phyloP scores from a whole-genome alignment of 768 basidiomycete species.

The Clathrus columnatus region DNA sequence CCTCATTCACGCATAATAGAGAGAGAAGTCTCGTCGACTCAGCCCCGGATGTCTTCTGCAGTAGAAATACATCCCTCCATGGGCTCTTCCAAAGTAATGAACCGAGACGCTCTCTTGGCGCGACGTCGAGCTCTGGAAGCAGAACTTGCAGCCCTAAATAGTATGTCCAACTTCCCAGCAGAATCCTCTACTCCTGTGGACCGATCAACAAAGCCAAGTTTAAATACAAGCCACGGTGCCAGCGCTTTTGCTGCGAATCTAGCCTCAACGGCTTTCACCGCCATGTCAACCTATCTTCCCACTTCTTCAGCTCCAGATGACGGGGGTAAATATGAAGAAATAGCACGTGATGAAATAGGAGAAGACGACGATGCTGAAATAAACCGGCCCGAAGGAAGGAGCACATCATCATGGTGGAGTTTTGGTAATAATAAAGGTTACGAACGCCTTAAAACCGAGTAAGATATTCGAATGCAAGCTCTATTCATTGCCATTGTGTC shows the following conservation, averaged over 20 bases:
- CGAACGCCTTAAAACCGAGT: not conserved
- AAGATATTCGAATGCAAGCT: no score
- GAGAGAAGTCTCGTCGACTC: conserved; percentile 14
- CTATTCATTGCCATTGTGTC: no score
- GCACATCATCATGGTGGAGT: not conserved
- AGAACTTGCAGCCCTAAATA: conserved; percentile 44
- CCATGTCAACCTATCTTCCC: conserved; percentile 1
- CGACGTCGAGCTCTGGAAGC: conserved; percentile 46
- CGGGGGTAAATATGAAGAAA: conserved; percentile 2
- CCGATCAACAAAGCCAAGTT: not conserved
- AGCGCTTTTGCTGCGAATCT: not conserved
- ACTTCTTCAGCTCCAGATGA: not conserved
- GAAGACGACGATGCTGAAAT: not conserved
- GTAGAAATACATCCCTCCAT: not conserved
- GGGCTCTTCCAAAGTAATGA: conserved; percentile 23
- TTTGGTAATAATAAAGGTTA: not conserved
- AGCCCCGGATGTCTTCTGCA: not conserved
- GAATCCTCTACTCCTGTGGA: not conserved
- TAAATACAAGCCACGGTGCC: not conserved
- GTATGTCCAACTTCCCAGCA: not conserved
- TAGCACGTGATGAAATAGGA: not conserved
- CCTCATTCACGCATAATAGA: conserved; percentile 20
- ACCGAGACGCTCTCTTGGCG: conserved; percentile 30
- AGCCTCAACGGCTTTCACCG: not conserved
- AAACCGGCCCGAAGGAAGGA: not conserved